phyloP scores from a whole-genome alignment of 345 rosid genomes.

The Excoecaria cochinchinensis region DNA sequence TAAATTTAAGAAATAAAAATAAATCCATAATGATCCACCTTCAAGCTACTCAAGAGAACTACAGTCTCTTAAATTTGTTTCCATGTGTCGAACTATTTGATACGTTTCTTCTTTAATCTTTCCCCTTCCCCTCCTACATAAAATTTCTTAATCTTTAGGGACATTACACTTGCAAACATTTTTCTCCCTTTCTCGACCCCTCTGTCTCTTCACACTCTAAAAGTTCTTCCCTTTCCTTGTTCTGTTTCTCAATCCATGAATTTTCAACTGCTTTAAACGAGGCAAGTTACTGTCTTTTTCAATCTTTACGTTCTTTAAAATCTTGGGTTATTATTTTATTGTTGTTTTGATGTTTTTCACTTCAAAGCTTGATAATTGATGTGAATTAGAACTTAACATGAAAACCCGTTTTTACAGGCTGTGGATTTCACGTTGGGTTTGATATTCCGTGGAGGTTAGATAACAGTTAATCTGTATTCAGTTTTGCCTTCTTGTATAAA shows the following conservation, averaged over 20 bases:
- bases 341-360: conserved; percentile 2
- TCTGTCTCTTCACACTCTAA: neutral
- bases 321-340: conserved; percentile 5
- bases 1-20: neutral
- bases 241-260: neutral
- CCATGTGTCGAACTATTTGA: neutral
- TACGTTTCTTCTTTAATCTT: neutral
- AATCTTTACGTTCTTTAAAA: conserved; percentile 7
- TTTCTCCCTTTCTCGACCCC: conserved; percentile 1
- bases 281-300: conserved; percentile 16
- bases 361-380: conserved; percentile 23
- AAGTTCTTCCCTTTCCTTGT: neutral
- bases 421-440: conserved; percentile 37
- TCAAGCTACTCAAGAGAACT: neutral
- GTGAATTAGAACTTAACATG: conserved; percentile 32
- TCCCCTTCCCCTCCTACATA: neutral
- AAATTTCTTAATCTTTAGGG: neutral
- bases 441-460: conserved; percentile 38
- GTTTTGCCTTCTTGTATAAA: conserved; percentile 18
- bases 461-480: conserved; percentile 3
- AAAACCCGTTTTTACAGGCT: conserved; percentile 36
- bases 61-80: neutral
- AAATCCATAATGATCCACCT: neutral
- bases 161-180: neutral
- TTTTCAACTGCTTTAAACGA: conserved; percentile 12